Conservation (phyloP, 768 basidiomycete species). For the Calocybe cyanea region DNA sequence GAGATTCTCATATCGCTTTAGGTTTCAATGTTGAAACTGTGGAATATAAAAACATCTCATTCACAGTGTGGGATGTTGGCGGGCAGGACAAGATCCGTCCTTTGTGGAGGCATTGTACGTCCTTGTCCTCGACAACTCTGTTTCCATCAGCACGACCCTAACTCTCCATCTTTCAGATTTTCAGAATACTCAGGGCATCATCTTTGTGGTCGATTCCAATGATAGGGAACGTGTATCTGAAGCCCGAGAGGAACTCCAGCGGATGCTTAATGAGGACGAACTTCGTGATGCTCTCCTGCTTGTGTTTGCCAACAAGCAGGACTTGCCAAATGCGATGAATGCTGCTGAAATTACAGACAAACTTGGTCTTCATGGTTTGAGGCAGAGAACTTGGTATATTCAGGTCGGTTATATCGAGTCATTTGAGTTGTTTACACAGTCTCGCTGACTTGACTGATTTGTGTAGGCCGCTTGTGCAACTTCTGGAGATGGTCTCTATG, state of each 20-base stretch:
- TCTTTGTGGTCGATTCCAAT: conserved; percentile 99
- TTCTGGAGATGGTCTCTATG: conserved; percentile 97
- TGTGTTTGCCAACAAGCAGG: conserved; percentile 99
- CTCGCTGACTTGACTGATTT: conserved; percentile 15
- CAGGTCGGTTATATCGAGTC: conserved; percentile 52
- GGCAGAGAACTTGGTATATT: conserved; percentile 98
- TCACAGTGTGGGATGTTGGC: conserved; percentile 99
- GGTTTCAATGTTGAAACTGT: conserved; percentile 99
- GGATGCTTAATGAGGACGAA: conserved; percentile 99
- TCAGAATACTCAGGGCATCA: conserved; percentile 99
- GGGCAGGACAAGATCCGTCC: conserved; percentile 99
- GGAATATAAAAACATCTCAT: conserved; percentile 99
- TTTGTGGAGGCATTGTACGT: conserved; percentile 99
- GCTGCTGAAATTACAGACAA: conserved; percentile 99
- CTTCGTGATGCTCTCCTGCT: conserved; percentile 97
- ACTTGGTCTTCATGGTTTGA: conserved; percentile 94
- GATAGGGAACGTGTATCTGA: conserved; percentile 99
- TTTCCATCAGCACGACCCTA: conserved; percentile 13
- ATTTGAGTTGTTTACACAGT: conserved; percentile 8
- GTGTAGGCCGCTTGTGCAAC: conserved; percentile 95
- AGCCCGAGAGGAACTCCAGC: conserved; percentile 97
- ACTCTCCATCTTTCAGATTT: conserved; percentile 63
- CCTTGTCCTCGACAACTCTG: background rate
- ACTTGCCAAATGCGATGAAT: conserved; percentile 99
- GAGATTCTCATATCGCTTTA: conserved; percentile 31